These are phyloP conservation scores for Sutorius eximius DNA, from an alignment of 1,284 basidiomycete species.

Conservation along the genomic window DNA sequence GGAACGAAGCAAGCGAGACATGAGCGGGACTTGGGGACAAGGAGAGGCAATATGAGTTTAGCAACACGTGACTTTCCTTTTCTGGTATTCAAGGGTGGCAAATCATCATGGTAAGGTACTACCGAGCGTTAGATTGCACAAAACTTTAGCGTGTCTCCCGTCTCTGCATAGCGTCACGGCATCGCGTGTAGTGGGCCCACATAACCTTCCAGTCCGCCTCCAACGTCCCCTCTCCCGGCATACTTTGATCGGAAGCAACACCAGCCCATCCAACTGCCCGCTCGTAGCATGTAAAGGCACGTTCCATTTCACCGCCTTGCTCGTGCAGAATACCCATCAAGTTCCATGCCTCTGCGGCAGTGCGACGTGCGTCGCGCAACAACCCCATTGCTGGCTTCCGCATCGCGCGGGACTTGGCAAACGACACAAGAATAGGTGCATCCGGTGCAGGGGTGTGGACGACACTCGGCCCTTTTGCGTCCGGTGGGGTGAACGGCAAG, in stretches of 20 bases:
- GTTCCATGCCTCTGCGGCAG: slow-evolving; percentile 69
- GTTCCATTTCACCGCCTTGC: slow-evolving; percentile 39
- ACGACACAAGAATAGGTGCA: slow-evolving; percentile 42
- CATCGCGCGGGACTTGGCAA: slow-evolving; percentile 49
- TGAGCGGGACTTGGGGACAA: slow-evolving; percentile 2
- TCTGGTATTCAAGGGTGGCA: too few relatives aligned
- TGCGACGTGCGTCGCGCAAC: slow-evolving; percentile 67
- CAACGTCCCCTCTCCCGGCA: slow-evolving; percentile 50
- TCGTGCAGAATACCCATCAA: slow-evolving; percentile 52
- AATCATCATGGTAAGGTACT: too few relatives aligned
- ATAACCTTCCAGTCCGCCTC: slow-evolving; percentile 57
- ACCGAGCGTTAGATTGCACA: not conserved
- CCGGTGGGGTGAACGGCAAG: slow-evolving; percentile 38
- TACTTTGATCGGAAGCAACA: slow-evolving; percentile 39
- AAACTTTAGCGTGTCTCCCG: slow-evolving; percentile 2
- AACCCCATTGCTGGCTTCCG: slow-evolving; percentile 56
- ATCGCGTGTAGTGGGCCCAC: slow-evolving; percentile 51
- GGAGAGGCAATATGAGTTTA: not conserved
- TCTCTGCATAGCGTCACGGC: slow-evolving; percentile 26
- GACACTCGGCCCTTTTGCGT: slow-evolving; percentile 39
- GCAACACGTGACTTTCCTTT: slow-evolving; percentile 22
- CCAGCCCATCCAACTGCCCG: slow-evolving; percentile 67
- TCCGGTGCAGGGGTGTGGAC: slow-evolving; percentile 47
- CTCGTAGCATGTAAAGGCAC: slow-evolving; percentile 56
- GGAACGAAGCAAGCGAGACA: slow-evolving; percentile 16